Evolutionary conservation across 2,329 filamentous ascomycete genomes (phyloP), one percentile per base, ranked within the genome.

Genomic region (Cadophora sp.): DNA sequence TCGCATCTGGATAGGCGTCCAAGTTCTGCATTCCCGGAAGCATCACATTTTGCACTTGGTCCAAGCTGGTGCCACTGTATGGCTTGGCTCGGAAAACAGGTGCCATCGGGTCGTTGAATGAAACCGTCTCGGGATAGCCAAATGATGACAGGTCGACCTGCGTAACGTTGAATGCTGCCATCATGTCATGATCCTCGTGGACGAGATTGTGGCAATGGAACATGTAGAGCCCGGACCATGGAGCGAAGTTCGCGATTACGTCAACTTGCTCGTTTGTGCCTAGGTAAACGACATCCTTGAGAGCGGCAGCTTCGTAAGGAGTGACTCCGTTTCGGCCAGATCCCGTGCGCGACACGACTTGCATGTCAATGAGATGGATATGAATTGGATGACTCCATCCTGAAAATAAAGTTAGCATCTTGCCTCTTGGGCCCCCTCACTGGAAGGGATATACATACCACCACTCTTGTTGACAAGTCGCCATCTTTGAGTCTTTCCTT

Each of bases 221-320:
- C 79, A 82, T 81, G 67, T 83, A 84, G 7, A 83, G 76, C 9
- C 86, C 86, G 62, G 83, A 81, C 81, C 82, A 85, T 0, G 84
- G 84, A 3, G 81, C 80, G 71, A 83, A 86, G 71, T 81, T 79
- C 1, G 84, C 84, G 48, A 84, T 79, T 0, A 86, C 83, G 6
- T 79, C 78, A 14, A 84, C 82, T 0, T 77, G 81, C 76, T 88
- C 70, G 20, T 81, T 81, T 0, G 76, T 76, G 11, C 81, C 83
- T 1, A 89, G 79, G 80, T 84, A 84, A 1, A 87, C 84, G 1
- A 87, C 83, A 70, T 89, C 86, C 75, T 88, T 88, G 20, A 87
- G 80, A 0, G 83, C 85, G 0, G 80, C 81, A 1, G 79, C 77
- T 76, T 89, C 86, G 70, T 88, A 88, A 0, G 83, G 80, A 68